Percentiles rank a stretch among this genome's conserved stretches.
Evolutionary conservation across 75 land plant genomes (phyloP).

Genomic region (Pseudotsuga menziesii): DNA sequence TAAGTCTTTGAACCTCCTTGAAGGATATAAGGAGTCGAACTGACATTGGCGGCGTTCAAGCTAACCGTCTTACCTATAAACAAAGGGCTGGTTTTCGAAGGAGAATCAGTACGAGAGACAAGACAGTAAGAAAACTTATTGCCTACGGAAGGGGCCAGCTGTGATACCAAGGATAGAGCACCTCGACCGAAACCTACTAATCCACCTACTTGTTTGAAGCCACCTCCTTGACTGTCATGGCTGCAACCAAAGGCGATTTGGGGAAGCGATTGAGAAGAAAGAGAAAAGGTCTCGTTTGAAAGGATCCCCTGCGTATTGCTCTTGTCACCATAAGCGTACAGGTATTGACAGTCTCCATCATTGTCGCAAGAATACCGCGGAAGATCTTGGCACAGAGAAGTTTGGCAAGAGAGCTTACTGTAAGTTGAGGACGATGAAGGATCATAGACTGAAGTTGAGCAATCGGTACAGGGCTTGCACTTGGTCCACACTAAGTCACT

Average conservation of each 20-base stretch:
- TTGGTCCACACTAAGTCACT: constrained; percentile 28
- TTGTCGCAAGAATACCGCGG: constrained; percentile 39
- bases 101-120: background rate
- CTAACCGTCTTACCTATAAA: constrained; percentile 9
- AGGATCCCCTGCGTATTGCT: constrained; percentile 33
- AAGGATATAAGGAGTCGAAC: constrained; percentile 34
- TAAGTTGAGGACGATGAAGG: background rate
- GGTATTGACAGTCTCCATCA: constrained; percentile 25
- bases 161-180: constrained; percentile 20
- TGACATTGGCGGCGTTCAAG: background rate
- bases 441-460: background rate
- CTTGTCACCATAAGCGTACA: constrained; percentile 29
- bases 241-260: constrained; percentile 25
- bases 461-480: constrained; percentile 21
- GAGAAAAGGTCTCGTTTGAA: constrained; percentile 21
- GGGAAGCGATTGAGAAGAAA: background rate
- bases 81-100: background rate
- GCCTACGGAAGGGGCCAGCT: constrained; percentile 12
- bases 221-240: constrained; percentile 18
- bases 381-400: constrained; percentile 5
- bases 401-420: background rate
- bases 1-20: constrained; percentile 29
- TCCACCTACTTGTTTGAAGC: constrained; percentile 16
- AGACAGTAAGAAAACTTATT: constrained; percentile 26
- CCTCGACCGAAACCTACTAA: constrained; percentile 22